These are phyloP conservation scores for Nosema muscidifuracis DNA, from an alignment of 371 early-diverging fungal genomes.

Conservation along the genomic window DNA sequence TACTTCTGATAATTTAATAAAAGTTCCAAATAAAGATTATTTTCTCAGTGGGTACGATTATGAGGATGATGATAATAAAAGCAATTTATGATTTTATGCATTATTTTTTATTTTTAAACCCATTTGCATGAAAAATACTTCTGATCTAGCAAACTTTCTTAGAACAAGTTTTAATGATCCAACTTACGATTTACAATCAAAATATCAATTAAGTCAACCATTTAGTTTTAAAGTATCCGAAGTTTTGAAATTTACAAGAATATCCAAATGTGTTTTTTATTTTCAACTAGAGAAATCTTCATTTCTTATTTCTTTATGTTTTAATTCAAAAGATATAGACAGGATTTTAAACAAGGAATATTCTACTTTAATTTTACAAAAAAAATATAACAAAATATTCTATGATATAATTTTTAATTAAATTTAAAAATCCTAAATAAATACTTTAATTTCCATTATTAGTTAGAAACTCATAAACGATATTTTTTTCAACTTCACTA, in stretches of 20 bases:
- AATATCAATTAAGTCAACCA: neutral
- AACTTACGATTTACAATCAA: neutral
- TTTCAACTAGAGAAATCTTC: neutral
- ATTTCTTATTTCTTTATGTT: neutral
- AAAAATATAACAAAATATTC: constrained; percentile 4
- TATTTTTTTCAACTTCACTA: constrained; percentile 21
- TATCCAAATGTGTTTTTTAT: neutral
- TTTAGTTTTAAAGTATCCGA: neutral
- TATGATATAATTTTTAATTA: too few relatives aligned
- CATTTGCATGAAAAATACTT: neutral
- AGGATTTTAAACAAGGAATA: neutral
- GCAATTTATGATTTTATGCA: neutral
- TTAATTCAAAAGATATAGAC: neutral
- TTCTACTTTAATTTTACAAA: neutral
- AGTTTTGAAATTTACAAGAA: neutral
- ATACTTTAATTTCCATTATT: too few relatives aligned
- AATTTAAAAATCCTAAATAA: too few relatives aligned
- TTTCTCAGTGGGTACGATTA: constrained; percentile 10
- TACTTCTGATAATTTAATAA: constrained; percentile 51
- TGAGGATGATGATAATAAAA: neutral
- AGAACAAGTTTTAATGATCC: neutral
- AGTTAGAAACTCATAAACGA: constrained; percentile 13
- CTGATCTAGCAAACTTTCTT: neutral
- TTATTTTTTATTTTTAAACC: neutral
- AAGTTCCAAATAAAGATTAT: constrained; percentile 50